Evolutionary conservation across 2,329 filamentous ascomycete species (phyloP), one percentile per base, ranked within the genome.

Genomic region (Stagonosporopsis cucurbitacearum): DNA sequence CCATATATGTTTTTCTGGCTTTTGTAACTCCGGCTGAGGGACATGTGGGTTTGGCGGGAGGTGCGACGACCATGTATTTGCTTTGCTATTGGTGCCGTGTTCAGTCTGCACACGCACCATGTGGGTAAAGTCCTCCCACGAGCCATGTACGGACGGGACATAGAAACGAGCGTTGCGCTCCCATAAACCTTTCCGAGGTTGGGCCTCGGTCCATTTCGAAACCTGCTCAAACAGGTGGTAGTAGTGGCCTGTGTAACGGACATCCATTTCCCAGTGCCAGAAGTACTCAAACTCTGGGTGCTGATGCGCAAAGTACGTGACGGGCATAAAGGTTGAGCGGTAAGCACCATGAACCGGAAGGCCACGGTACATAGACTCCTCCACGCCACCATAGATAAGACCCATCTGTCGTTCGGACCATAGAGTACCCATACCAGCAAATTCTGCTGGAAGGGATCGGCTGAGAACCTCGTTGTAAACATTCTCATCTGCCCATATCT

Each of bases 181-280:
- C 90, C 90, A 94, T 9, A 92, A 80, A n/a, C 86, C 85, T 57
- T 86, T 84, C 25, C 89, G 84, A 1, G 87, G 85, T 70, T 94
- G 89, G 44, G 84, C 74, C 53, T 82, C 82, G 2, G 87, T 85
- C 86, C 89, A 94, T 41, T 81, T 78, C 13, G 82, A 82, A 12
- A 91, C 80, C 39, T 86, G 84, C 59, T 88, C 81, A 60, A 94
- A 88, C 13, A 94, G 82, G 68, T 93, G 88, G 75, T 92, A 92
- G 79, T 90, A 94, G 76, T 96, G 92, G 32, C 92, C 92, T 0
- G 90, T 95, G 74, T 96, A 96, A 26, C 92, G 88, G 40, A 93
- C 86, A 68, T 96, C 92, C 88, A 96, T 94, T 75, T 96, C 92
- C 91, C 92, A 96, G 64, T 96, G 91, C 92, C 92, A 96, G 75